Conservation (phyloP, 116 monocot genomes). For the Posidonia oceanica region DNA sequence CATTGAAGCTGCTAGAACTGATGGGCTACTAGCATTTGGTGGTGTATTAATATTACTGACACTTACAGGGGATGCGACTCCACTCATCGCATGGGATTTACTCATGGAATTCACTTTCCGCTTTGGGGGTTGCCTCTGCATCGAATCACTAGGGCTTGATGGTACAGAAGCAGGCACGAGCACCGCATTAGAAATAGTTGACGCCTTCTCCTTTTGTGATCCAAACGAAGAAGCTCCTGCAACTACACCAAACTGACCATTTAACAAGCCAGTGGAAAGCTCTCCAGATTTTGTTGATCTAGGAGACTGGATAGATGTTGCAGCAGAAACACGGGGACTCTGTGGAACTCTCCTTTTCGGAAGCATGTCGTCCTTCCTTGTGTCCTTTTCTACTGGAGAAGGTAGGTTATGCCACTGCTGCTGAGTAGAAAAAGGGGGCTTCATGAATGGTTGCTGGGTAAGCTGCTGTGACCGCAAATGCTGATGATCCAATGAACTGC, state of each 20-base stretch:
- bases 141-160: constrained; percentile 58
- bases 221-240: constrained; percentile 39
- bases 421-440: constrained; percentile 18
- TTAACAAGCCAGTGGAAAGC: constrained; percentile 70
- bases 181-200: constrained; percentile 40
- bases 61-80: constrained; percentile 92
- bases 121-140: constrained; percentile 51
- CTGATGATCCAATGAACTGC: constrained; percentile 35
- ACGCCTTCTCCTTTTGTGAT: constrained; percentile 57
- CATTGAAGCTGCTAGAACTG: constrained; percentile 39
- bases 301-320: constrained; percentile 68
- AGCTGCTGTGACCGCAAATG: constrained; percentile 33
- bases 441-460: constrained; percentile 24
- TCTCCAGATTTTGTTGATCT: constrained; percentile 90
- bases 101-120: constrained; percentile 62
- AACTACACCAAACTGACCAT: constrained; percentile 50
- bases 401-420: constrained; percentile 41
- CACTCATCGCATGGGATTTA: constrained; percentile 60
- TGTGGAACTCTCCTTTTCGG: constrained; percentile 51
- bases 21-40: constrained; percentile 62
- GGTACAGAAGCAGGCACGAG: constrained; percentile 37
- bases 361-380: constrained; percentile 39
- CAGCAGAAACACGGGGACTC: constrained; percentile 71
- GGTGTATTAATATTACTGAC: constrained; percentile 54
- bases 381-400: constrained; percentile 35